Evolutionary conservation across 202 grass and related monocot species (phyloP), one percentile per base, ranked within the genome.

Genomic region (Panicum virgatum): DNA sequence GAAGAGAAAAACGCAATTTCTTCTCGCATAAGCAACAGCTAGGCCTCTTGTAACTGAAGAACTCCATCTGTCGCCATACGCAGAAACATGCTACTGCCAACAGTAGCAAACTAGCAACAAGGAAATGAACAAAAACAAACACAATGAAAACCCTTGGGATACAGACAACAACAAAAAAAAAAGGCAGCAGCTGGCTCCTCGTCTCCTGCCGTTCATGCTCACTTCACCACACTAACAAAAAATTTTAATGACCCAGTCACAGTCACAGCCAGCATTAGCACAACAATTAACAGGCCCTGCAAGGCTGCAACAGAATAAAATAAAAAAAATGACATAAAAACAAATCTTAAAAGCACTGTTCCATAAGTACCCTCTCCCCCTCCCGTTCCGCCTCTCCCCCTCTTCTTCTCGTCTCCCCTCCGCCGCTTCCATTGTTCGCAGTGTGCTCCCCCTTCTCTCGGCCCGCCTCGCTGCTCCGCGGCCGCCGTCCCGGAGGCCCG

Each of bases 281-380:
- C 22, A 59, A 42, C 16, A 60, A 53, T 42, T 62, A 34, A 58
- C 46, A 58, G 5, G 64, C 50, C 8, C 36, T 19, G 56, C 16
- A 61, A 61, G 37, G 25, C 14, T 22, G 48, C 23, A 11, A 61
- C 26, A 27, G 46, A 42, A 66, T 26, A 34, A 2, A 73, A 52
- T 52, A 37, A 22, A 52, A 12, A 46, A 25, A 37, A 36, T 5
- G 3, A 73, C 12, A 68, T 16, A 32, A 27, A 43, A 61, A 80
- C 58, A 82, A 78, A 73, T 40, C 71, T 7, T 48, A 45, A 53
- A 53, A 19, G 12, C 25, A 84, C 62, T 79, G 83, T 85, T 27
- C 80, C 80, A 89, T 86, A 83, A 83, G 77, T 77, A 84, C 80
- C 85, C 78, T 73, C 68, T n/a, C 32, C 58, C 75, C 38, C 42